Conservation (phyloP, 768 basidiomycete species). For the Russula ochroleuca region DNA sequence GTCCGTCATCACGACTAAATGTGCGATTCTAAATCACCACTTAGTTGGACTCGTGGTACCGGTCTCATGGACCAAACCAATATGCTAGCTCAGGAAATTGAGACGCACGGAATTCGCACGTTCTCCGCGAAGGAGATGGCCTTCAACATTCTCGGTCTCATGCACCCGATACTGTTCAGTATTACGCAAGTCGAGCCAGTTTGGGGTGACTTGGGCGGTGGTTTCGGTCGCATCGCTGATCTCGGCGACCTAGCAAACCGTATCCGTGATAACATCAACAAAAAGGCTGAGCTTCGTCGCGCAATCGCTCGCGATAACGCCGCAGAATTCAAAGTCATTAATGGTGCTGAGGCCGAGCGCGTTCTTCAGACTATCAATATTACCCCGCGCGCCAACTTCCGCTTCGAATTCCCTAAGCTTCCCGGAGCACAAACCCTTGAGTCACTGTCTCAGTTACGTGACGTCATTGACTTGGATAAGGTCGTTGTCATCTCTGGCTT, state of each 20-base stretch:
- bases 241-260: conserved; percentile 87
- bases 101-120: conserved; percentile 89
- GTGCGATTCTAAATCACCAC: conserved; percentile 15
- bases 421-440: conserved; percentile 64
- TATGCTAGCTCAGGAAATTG: conserved; percentile 90
- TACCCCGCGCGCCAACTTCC: conserved; percentile 97
- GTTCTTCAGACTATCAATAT: conserved; percentile 89
- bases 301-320: conserved; percentile 92
- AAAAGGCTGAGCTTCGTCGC: conserved; percentile 88
- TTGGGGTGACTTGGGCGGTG: conserved; percentile 98
- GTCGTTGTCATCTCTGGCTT: conserved; percentile 95
- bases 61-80: conserved; percentile 95
- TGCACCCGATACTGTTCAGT: conserved; percentile 99
- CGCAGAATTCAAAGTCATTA: conserved; percentile 88
- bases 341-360: conserved; percentile 88
- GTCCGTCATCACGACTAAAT: conserved; percentile 31
- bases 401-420: conserved; percentile 88
- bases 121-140: conserved; percentile 99
- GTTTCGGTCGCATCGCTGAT: conserved; percentile 95
- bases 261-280: conserved; percentile 75
- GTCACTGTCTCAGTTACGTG: conserved; percentile 75
- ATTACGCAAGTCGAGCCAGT: conserved; percentile 99
- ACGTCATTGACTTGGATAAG: conserved; percentile 92
- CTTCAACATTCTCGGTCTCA: conserved; percentile 98
- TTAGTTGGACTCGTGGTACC: conserved; percentile 95